Evolutionary conservation across 2,329 filamentous ascomycete species (phyloP), one percentile per base, ranked within the genome.

Genomic region (Botrytis hyacinthi): DNA sequence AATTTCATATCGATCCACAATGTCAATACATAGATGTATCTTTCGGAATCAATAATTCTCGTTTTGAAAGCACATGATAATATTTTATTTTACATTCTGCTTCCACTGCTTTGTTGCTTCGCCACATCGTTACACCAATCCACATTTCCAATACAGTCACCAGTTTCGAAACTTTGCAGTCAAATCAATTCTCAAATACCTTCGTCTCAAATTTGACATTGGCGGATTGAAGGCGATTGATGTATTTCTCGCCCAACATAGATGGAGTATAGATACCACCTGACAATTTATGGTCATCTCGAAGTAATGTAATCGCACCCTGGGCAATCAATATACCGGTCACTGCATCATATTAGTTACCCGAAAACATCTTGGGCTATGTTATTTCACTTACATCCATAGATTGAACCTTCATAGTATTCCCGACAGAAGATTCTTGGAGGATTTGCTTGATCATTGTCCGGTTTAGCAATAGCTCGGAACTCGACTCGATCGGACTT

Each of bases 231-330:
- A 93, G 78, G 22, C 90, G 85, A 78, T 93, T 88, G 74, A 94
- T 84, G 78, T 89, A 92, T 16, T 85, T 83, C 77, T 91, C 89
- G 1, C 92, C 92, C 3, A 95, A 83, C 71, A 88, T 92, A 0
- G 92, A 91, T 0, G 92, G 90, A 1, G 93, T 95, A 75, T 92
- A 88, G 37, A 93, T 83, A 4, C 92, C 92, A 29, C 92, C 92
- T 1, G 85, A 85, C 20, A 93, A 82, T 66, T 86, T 84, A 57
- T 79, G 81, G 22, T 90, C 86, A 57, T 92, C 90, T 73, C 91
- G 85, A 26, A 94, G 83, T 46, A 95, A 83, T 0, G 89, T 89
- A 57, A 87, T 83, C 6, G 91, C 92, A 20, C 87, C 92, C 78
- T 93, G 86, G 2, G 87, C 86, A 22, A 93, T 79, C 42, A 91